Conservation (phyloP, 805 yeast species). For the Wickerhamiella sergipiensis region DNA sequence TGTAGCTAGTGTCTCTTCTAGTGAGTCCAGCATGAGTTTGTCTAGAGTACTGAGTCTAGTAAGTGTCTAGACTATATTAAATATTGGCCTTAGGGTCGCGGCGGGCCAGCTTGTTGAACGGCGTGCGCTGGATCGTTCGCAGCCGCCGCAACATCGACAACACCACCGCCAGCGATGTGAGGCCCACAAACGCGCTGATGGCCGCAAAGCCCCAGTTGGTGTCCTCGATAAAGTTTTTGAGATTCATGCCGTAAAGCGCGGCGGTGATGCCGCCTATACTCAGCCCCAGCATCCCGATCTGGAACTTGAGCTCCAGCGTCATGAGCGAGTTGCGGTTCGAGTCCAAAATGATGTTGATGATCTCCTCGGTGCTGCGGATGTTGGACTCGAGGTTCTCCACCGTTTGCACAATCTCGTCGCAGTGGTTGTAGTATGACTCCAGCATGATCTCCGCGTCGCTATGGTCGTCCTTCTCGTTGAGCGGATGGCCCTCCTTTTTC, state of each 20-base stretch:
- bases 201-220: slow-evolving; percentile 52
- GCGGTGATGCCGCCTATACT: slow-evolving; percentile 73
- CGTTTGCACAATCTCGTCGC: slow-evolving; percentile 89
- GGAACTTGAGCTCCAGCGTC: slow-evolving; percentile 72
- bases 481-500: slow-evolving; percentile 31
- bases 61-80: background rate
- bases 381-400: slow-evolving; percentile 67
- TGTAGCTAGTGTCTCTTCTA: no score
- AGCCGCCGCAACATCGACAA: slow-evolving; percentile 42
- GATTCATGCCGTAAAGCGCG: slow-evolving; percentile 89
- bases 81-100: background rate
- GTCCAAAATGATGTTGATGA: slow-evolving; percentile 82
- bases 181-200: slow-evolving; percentile 33
- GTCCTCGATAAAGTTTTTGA: slow-evolving; percentile 85
- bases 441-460: slow-evolving; percentile 79
- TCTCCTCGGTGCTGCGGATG: slow-evolving; percentile 86
- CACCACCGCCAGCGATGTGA: slow-evolving; percentile 35
- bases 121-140: slow-evolving; percentile 55
- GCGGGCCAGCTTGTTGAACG: background rate
- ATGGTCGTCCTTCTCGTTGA: slow-evolving; percentile 19
- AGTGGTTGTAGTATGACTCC: slow-evolving; percentile 80
- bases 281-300: slow-evolving; percentile 69
- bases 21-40: no score
- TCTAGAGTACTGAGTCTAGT: background rate
- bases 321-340: slow-evolving; percentile 87